Evolutionary conservation across 148 eudicot genomes (phyloP).

Genomic region (Rhododendron griersonianum): DNA sequence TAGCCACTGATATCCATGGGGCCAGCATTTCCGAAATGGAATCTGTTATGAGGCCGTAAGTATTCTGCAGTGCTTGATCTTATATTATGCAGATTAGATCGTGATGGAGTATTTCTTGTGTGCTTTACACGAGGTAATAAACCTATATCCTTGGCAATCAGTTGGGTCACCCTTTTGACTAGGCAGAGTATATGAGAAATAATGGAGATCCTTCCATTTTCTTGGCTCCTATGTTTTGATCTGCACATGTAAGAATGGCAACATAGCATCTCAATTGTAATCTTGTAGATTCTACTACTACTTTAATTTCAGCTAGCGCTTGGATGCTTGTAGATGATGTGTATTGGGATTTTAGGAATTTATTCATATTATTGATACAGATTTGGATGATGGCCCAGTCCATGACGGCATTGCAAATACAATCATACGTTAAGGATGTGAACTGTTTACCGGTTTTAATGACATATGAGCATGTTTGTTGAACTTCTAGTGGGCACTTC

Average conservation of each 20-base stretch:
- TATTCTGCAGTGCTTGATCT: background rate
- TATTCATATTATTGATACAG: background rate
- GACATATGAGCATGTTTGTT: background rate
- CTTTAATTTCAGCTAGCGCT: background rate
- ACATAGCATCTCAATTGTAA: background rate
- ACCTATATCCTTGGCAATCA: background rate
- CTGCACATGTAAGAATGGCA: background rate
- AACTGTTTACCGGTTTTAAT: background rate
- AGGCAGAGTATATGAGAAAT: background rate
- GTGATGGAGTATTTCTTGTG: background rate
- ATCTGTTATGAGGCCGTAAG: background rate
- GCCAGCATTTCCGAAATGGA: background rate
- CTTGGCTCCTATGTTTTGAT: background rate
- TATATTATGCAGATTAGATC: background rate
- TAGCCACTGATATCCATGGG: slow-evolving; percentile 21
- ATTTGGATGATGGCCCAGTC: background rate
- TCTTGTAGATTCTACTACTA: background rate
- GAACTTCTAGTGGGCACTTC: background rate
- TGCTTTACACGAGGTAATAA: background rate
- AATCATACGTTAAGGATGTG: background rate
- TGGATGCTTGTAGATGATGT: slow-evolving; percentile 3
- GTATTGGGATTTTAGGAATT: background rate
- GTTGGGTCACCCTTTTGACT: background rate
- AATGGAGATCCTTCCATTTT: background rate
- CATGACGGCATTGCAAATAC: background rate